Conservation (phyloP, 345 rosid genomes). For the Capsella bursapastoris region DNA sequence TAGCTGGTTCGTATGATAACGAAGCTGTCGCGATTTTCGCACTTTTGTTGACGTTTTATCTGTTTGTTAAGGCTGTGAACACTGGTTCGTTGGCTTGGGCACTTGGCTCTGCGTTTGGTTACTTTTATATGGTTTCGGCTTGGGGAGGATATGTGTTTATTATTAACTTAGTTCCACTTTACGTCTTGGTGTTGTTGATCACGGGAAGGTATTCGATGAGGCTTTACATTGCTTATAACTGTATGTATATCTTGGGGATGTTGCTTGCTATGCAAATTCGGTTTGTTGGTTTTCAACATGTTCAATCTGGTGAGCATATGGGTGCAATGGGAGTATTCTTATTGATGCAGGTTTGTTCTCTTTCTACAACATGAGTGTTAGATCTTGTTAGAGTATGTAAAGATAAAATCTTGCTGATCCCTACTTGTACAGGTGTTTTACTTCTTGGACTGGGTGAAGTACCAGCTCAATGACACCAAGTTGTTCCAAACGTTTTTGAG, state of each 20-base stretch:
- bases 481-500: conserved; percentile 88
- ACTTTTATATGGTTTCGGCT: conserved; percentile 98
- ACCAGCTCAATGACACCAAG: conserved; percentile 78
- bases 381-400: too few species aligned
- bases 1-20: conserved; percentile 95
- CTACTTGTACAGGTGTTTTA: conserved; percentile 74
- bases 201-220: conserved; percentile 97
- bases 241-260: conserved; percentile 95
- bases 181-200: conserved; percentile 86
- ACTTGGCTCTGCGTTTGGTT: conserved; percentile 91
- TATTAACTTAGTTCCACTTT: conserved; percentile 91
- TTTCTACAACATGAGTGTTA: background rate
- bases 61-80: conserved; percentile 91
- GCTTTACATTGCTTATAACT: conserved; percentile 89
- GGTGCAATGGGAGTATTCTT: conserved; percentile 98
- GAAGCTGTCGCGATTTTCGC: conserved; percentile 98
- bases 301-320: conserved; percentile 99
- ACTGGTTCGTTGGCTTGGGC: conserved; percentile 94
- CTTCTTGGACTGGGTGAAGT: conserved; percentile 93
- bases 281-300: conserved; percentile 98
- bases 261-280: conserved; percentile 98
- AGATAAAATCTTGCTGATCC: too few species aligned
- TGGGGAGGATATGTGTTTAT: conserved; percentile 99
- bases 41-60: conserved; percentile 78
- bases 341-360: conserved; percentile 77